Evolutionary conservation across 176 grass and related monocot species (phyloP).

Genomic region (Elaeis guineensis): DNA sequence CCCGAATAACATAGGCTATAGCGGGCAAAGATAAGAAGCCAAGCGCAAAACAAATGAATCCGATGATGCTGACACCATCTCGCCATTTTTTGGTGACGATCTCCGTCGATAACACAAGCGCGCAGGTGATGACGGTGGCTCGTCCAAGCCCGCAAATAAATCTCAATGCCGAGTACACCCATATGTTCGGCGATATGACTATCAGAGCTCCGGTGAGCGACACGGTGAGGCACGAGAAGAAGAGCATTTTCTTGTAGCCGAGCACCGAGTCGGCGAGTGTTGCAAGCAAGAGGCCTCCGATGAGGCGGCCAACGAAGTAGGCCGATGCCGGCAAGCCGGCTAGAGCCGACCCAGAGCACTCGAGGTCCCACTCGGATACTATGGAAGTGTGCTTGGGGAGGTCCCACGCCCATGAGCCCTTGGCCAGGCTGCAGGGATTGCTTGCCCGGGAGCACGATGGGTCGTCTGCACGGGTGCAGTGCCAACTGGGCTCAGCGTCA

Average conservation of each 20-base stretch:
- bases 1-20: neutral
- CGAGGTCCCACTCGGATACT: neutral
- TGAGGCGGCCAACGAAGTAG: neutral
- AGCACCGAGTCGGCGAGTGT: neutral
- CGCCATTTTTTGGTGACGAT: neutral
- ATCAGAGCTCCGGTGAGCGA: neutral
- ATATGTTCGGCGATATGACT: neutral
- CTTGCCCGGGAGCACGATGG: neutral
- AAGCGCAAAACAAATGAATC: neutral
- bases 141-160: neutral
- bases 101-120: neutral
- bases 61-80: neutral
- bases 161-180: neutral
- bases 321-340: neutral
- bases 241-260: neutral
- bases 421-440: neutral
- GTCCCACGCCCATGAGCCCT: neutral
- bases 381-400: neutral
- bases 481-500: neutral
- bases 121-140: neutral
- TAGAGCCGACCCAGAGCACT: neutral
- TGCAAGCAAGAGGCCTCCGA: too few species aligned
- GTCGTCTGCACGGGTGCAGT: neutral
- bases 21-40: neutral
- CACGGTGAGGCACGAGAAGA: neutral